These are phyloP conservation scores for Boletus tomentosulus DNA, from an alignment of 768 basidiomycete genomes.

Conservation along the genomic window DNA sequence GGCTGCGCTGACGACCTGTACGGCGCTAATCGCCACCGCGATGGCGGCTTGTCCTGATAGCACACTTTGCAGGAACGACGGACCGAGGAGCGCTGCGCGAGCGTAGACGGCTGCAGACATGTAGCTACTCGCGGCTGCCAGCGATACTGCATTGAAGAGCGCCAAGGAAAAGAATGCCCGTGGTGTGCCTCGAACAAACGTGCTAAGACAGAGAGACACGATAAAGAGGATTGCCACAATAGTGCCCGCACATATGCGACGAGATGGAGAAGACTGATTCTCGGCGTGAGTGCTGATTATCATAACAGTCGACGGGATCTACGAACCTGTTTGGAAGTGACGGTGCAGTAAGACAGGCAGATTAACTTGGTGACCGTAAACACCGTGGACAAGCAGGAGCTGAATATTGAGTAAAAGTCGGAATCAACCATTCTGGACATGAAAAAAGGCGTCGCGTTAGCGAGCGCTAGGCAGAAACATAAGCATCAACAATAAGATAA, in stretches of 20 bases:
- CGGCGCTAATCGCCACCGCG: slow-evolving; percentile 70
- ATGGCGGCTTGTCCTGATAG: slow-evolving; percentile 82
- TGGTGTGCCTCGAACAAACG: slow-evolving; percentile 49
- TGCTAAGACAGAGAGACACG: slow-evolving; percentile 58
- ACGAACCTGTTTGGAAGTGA: slow-evolving; percentile 59
- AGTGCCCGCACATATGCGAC: slow-evolving; percentile 47
- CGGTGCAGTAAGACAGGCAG: slow-evolving; percentile 69
- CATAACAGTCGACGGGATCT: background rate
- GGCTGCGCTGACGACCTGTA: slow-evolving; percentile 63
- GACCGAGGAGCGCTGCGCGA: slow-evolving; percentile 73
- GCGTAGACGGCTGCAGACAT: slow-evolving; percentile 73
- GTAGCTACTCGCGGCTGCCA: slow-evolving; percentile 66
- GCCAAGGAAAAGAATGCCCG: slow-evolving; percentile 61
- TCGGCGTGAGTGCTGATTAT: background rate
- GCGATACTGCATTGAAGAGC: slow-evolving; percentile 55
- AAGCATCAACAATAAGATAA: too few species aligned
- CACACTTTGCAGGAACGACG: slow-evolving; percentile 62
- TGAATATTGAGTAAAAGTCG: slow-evolving; percentile 50
- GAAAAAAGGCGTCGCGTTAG: slow-evolving; percentile 81
- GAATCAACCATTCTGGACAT: slow-evolving; percentile 62
- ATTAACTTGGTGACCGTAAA: slow-evolving; percentile 63
- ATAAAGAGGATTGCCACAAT: slow-evolving; percentile 49
- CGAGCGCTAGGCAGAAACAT: too few species aligned
- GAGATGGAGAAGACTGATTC: slow-evolving; percentile 52
- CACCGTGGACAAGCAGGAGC: slow-evolving; percentile 57